A percentile compares a stretch with the other conserved stretches of the same genome.
Evolutionary conservation across 2,329 filamentous ascomycete genomes (phyloP).

Genomic region (Fusarium penzigii): DNA sequence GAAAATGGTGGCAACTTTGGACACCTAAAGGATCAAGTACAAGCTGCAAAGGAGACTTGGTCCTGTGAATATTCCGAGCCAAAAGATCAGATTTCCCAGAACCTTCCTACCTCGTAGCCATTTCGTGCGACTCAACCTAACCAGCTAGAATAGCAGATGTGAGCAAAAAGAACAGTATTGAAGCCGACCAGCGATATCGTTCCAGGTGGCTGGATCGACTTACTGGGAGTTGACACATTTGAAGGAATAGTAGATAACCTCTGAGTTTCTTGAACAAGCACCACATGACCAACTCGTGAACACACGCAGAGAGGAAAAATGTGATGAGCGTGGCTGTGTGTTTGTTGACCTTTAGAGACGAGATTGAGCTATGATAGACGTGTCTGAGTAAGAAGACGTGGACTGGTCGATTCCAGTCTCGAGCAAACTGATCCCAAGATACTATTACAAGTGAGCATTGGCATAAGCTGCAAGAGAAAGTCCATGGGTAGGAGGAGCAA

Average conservation of each 20-base stretch:
- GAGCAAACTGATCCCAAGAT: slow-evolving; percentile 75
- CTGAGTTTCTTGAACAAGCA: slow-evolving; percentile 77
- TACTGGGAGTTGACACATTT: slow-evolving; percentile 72
- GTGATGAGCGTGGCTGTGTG: slow-evolving; percentile 74
- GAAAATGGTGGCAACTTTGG: background rate
- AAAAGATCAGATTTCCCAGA: slow-evolving; percentile 75
- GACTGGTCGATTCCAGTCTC: slow-evolving; percentile 78
- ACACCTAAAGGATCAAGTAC: slow-evolving; percentile 54
- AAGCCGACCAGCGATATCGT: too few relatives aligned
- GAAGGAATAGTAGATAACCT: slow-evolving; percentile 71
- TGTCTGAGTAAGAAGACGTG: slow-evolving; percentile 77
- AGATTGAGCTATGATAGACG: slow-evolving; percentile 78
- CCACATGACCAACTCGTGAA: slow-evolving; percentile 79
- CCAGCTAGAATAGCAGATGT: slow-evolving; percentile 44
- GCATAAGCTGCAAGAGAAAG: background rate
- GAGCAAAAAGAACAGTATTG: background rate
- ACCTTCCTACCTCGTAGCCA: slow-evolving; percentile 63
- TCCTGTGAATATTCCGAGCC: slow-evolving; percentile 76
- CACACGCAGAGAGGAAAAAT: slow-evolving; percentile 69
- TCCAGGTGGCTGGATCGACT: slow-evolving; percentile 20
- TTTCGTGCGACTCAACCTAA: slow-evolving; percentile 65
- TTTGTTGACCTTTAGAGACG: slow-evolving; percentile 68
- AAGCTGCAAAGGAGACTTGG: slow-evolving; percentile 67
- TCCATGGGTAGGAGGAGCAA: too few relatives aligned
- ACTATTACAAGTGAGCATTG: slow-evolving; percentile 32